Conservation (phyloP, 2,329 filamentous ascomycete genomes). For the Colletotrichum sublineola region DNA sequence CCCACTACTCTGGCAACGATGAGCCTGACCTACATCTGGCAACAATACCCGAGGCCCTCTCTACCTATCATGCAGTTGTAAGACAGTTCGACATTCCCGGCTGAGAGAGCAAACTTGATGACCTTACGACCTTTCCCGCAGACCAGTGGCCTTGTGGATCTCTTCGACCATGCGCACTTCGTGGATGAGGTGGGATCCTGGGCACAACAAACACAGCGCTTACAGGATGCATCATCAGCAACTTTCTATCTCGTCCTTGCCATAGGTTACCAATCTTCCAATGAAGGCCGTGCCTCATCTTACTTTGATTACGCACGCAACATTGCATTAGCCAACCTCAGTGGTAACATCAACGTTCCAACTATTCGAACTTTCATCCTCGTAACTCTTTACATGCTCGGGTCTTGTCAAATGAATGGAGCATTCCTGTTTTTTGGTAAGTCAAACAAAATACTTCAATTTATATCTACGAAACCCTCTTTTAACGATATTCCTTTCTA, state of each 20-base stretch:
- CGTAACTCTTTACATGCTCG: constrained; percentile 67
- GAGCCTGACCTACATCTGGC: constrained; percentile 45
- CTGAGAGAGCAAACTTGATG: constrained; percentile 1
- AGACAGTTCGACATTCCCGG: constrained; percentile 8
- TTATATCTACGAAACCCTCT: constrained; percentile 9
- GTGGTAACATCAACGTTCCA: constrained; percentile 61
- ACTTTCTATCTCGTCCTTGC: constrained; percentile 63
- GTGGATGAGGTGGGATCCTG: constrained; percentile 58
- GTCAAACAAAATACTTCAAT: no score
- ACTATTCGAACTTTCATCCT: constrained; percentile 65
- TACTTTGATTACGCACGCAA: constrained; percentile 66
- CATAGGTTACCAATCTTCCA: constrained; percentile 60
- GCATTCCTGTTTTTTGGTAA: constrained; percentile 65
- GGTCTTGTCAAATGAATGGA: constrained; percentile 67
- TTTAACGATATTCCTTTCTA: constrained; percentile 19
- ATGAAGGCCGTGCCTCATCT: constrained; percentile 57
- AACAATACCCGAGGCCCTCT: constrained; percentile 42
- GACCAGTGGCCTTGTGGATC: constrained; percentile 62
- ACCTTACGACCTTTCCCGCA: constrained; percentile 31
- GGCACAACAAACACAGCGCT: constrained; percentile 52
- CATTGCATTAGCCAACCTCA: constrained; percentile 59
- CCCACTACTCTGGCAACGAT: constrained; percentile 28
- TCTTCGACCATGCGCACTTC: constrained; percentile 60
- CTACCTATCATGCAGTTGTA: constrained; percentile 45
- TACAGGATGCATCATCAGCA: constrained; percentile 56